A percentile compares a stretch with the other conserved stretches of the same genome.
Conservation (phyloP, 2,329 filamentous ascomycete species). For the Hymenoscyphus occultus region DNA sequence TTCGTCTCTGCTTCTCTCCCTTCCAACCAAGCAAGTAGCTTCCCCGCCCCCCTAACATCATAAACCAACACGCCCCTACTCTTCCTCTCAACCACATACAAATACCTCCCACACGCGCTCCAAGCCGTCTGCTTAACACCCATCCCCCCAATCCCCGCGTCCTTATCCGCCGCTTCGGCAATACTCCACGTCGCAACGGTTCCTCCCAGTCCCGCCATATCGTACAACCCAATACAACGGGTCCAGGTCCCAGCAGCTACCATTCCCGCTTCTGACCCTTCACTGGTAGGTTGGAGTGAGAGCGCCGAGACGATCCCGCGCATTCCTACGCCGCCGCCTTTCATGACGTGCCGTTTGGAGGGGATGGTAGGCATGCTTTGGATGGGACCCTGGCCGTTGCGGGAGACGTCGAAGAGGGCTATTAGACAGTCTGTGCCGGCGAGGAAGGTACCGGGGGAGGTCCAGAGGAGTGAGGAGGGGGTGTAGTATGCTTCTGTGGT, state of each 20-base stretch:
- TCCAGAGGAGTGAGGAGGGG: constrained; percentile 57
- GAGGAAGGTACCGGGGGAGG: constrained; percentile 55
- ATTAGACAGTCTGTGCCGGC: constrained; percentile 58
- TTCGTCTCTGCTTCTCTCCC: constrained; percentile 52
- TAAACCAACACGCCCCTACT: constrained; percentile 56
- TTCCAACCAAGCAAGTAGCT: constrained; percentile 52
- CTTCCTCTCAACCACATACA: constrained; percentile 60
- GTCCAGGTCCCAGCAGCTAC: constrained; percentile 64
- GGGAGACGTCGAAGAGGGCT: constrained; percentile 56
- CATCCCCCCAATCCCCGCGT: constrained; percentile 52
- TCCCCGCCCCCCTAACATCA: constrained; percentile 58
- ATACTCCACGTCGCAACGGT: constrained; percentile 60
- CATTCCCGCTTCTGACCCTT: constrained; percentile 36
- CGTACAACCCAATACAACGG: constrained; percentile 60
- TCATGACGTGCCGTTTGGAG: constrained; percentile 55
- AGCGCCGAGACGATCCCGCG: constrained; percentile 59
- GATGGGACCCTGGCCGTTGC: constrained; percentile 51
- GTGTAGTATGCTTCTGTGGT: constrained; percentile 61
- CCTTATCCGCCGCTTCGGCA: constrained; percentile 50
- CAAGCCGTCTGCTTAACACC: constrained; percentile 61
- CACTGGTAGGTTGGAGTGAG: constrained; percentile 42
- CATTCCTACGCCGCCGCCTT: constrained; percentile 62
- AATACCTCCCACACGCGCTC: constrained; percentile 62
- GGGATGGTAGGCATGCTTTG: constrained; percentile 59
- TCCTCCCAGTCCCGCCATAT: constrained; percentile 52